Conservation (phyloP, 768 basidiomycete species). For the Podaxis sp. region DNA sequence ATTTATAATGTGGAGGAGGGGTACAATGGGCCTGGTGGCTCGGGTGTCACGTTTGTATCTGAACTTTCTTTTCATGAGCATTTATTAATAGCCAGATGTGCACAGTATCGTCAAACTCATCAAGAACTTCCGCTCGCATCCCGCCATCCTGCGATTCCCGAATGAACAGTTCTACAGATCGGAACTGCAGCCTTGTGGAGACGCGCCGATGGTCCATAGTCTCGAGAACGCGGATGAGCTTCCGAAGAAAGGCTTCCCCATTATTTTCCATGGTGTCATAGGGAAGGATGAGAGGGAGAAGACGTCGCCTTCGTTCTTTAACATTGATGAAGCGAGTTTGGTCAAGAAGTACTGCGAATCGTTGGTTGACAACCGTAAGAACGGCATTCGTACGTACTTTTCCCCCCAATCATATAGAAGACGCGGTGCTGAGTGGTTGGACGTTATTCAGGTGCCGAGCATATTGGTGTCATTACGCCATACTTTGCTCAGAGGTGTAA, state of each 20-base stretch:
- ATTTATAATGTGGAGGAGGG: constrained; percentile 35
- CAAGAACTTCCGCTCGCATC: constrained; percentile 60
- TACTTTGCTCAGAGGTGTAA: constrained; percentile 64
- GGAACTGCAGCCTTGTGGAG: constrained; percentile 50
- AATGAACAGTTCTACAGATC: constrained; percentile 57
- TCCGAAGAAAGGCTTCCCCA: constrained; percentile 46
- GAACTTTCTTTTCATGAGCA: background rate
- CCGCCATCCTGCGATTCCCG: constrained; percentile 52
- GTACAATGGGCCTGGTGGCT: constrained; percentile 20
- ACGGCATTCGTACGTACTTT: constrained; percentile 38
- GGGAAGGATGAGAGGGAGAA: constrained; percentile 58
- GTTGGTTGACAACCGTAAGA: constrained; percentile 35
- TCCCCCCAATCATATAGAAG: background rate
- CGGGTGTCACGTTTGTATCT: constrained; percentile 36
- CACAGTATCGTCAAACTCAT: constrained; percentile 56
- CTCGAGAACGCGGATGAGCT: constrained; percentile 38
- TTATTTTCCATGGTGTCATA: constrained; percentile 55
- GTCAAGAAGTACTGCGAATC: constrained; percentile 48
- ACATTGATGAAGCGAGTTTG: constrained; percentile 50
- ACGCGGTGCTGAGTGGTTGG: background rate
- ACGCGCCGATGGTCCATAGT: constrained; percentile 38
- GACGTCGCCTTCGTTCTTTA: constrained; percentile 65
- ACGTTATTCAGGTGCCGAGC: constrained; percentile 25
- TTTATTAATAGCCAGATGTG: background rate
- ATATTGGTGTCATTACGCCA: constrained; percentile 72